These are phyloP conservation scores for Smallanthus sonchifolius DNA, from an alignment of 129 eudicot species.

Conservation along the genomic window DNA sequence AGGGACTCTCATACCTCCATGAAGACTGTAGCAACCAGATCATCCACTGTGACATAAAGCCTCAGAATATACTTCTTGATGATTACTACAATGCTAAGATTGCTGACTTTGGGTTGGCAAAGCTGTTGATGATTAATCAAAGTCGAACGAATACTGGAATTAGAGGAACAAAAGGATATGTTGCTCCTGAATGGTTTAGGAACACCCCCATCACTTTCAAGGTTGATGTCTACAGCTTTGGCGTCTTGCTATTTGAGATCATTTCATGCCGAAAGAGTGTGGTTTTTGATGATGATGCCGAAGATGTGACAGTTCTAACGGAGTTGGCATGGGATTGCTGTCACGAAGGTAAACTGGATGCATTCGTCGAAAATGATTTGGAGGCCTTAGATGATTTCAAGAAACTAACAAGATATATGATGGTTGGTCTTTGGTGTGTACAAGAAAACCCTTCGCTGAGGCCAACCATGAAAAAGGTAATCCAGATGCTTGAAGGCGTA, in stretches of 20 bases:
- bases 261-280: conserved; percentile 35
- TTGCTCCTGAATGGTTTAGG: conserved; percentile 65
- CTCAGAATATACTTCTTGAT: conserved; percentile 61
- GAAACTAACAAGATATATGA: conserved; percentile 34
- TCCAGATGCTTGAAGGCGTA: conserved; percentile 58
- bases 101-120: conserved; percentile 61
- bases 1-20: conserved; percentile 52
- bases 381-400: conserved; percentile 16
- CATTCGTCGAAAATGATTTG: conserved; percentile 28
- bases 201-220: conserved; percentile 33
- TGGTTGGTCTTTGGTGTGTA: conserved; percentile 58
- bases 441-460: conserved; percentile 46
- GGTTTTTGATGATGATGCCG: not conserved
- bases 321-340: conserved; percentile 58
- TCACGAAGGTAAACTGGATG: conserved; percentile 14
- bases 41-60: conserved; percentile 71
- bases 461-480: conserved; percentile 49
- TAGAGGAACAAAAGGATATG: conserved; percentile 61
- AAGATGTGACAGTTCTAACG: conserved; percentile 6
- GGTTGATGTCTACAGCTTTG: conserved; percentile 62
- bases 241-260: conserved; percentile 45
- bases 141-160: conserved; percentile 40
- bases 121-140: conserved; percentile 43
- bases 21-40: conserved; percentile 58
- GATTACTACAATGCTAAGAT: conserved; percentile 43